Percentiles rank a stretch among this genome's conserved stretches.
These are phyloP conservation scores for Aspergillus campestris DNA, from an alignment of 495 filamentous ascomycete species.

Conservation along the genomic window DNA sequence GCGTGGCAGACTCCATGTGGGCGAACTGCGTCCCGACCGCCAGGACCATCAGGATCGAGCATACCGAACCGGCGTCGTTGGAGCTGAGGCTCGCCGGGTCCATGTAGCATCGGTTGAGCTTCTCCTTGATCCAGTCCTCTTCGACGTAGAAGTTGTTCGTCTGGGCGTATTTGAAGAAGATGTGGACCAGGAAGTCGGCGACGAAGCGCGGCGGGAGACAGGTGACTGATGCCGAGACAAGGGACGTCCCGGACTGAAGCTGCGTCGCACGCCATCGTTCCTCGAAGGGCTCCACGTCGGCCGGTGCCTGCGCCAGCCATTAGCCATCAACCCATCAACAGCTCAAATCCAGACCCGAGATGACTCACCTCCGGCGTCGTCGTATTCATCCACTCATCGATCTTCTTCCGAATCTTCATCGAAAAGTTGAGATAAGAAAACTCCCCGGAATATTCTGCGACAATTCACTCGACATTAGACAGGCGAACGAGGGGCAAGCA, in stretches of 20 bases:
- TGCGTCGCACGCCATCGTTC: conserved; percentile 43
- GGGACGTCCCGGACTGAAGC: conserved; percentile 36
- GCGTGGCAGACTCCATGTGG: conserved; percentile 40
- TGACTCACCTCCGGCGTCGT: conserved; percentile 33
- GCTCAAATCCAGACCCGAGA: background rate
- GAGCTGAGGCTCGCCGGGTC: conserved; percentile 32
- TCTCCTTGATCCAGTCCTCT: conserved; percentile 39
- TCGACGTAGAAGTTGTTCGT: conserved; percentile 47
- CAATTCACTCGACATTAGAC: background rate
- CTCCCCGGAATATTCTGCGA: conserved; percentile 43
- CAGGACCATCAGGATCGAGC: conserved; percentile 42
- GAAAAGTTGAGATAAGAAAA: conserved; percentile 46
- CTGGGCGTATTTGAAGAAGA: conserved; percentile 46
- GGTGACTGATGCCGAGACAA: conserved; percentile 31
- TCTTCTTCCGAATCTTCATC: conserved; percentile 41
- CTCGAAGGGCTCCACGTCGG: conserved; percentile 37
- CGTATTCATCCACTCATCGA: conserved; percentile 41
- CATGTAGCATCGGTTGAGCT: conserved; percentile 37
- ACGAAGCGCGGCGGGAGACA: conserved; percentile 44
- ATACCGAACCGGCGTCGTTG: conserved; percentile 39
- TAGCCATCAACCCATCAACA: conserved; percentile 6
- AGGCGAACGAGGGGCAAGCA: conserved; percentile 17
- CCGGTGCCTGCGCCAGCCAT: conserved; percentile 19
- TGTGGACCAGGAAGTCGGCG: conserved; percentile 41
- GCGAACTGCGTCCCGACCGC: conserved; percentile 49